A percentile compares a stretch with the other conserved stretches of the same genome.
phyloP scores from a whole-genome alignment of 768 basidiomycete genomes.

The Agrocybe praecox region DNA sequence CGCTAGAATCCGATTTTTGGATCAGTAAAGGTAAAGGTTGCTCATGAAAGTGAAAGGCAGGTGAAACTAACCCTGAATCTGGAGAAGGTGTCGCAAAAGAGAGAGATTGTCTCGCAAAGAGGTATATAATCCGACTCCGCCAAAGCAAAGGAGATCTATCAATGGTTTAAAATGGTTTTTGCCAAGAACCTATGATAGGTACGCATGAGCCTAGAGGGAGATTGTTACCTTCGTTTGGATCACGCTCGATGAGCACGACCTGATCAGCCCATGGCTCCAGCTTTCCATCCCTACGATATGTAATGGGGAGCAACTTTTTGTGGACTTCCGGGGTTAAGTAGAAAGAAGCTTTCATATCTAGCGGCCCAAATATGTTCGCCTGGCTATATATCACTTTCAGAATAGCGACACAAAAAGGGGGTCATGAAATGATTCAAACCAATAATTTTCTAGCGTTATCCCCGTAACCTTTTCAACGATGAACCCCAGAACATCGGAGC shows the following conservation, averaged over 20 bases:
- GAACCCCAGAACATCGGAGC: conserved; percentile 26
- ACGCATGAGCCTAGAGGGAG: background rate
- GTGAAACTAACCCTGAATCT: conserved; percentile 23
- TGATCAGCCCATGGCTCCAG: conserved; percentile 21
- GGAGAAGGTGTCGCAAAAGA: conserved; percentile 32
- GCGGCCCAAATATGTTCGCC: conserved; percentile 31
- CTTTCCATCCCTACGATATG: conserved; percentile 22
- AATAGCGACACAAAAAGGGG: background rate
- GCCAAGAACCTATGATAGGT: no score
- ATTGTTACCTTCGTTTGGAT: conserved; percentile 26
- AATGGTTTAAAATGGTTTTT: no score
- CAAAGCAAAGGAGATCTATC: conserved; percentile 27
- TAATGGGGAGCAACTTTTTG: conserved; percentile 19
- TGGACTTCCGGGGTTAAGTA: conserved; percentile 25
- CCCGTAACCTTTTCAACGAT: conserved; percentile 27
- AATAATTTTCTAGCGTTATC: conserved; percentile 27
- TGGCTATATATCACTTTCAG: conserved; percentile 17
- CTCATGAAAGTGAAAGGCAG: background rate
- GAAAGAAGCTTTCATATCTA: conserved; percentile 30
- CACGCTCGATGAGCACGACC: conserved; percentile 22
- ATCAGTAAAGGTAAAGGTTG: no score
- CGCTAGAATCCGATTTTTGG: conserved; percentile 2
- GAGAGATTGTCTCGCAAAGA: conserved; percentile 32
- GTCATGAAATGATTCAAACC: conserved; percentile 17
- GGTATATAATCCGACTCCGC: conserved; percentile 29